phyloP scores from a whole-genome alignment of 305 asterid genomes.

The Ajuga reptans region DNA sequence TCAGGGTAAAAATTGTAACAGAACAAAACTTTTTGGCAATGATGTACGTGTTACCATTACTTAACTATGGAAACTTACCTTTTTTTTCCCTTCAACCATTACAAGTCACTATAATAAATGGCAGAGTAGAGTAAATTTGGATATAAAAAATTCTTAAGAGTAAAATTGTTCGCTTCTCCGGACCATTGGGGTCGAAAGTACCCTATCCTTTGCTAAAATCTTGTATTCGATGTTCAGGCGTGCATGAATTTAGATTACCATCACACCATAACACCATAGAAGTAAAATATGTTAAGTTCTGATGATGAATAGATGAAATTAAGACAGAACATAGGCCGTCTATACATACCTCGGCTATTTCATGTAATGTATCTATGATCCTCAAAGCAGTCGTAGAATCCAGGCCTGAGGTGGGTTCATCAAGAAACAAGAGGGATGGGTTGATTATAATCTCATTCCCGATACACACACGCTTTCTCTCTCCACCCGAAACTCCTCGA shows the following conservation, averaged over 20 bases:
- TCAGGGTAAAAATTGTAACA: too few species aligned
- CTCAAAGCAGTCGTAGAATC: conserved; percentile 93
- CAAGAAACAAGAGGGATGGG: conserved; percentile 82
- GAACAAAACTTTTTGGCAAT: too few species aligned
- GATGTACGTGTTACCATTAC: too few species aligned
- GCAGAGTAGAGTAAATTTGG: too few species aligned
- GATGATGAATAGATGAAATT: neutral
- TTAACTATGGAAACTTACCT: too few species aligned
- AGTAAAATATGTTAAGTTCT: neutral
- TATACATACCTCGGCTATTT: conserved; percentile 66
- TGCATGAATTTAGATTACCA: neutral
- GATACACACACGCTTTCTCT: conserved; percentile 86
- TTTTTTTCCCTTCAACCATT: too few species aligned
- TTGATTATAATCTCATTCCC: conserved; percentile 89
- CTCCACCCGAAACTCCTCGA: conserved; percentile 96
- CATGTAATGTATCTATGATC: conserved; percentile 71
- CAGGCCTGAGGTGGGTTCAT: conserved; percentile 95
- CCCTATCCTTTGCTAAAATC: neutral
- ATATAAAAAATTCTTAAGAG: too few species aligned
- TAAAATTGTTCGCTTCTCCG: too few species aligned
- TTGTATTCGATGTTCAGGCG: neutral
- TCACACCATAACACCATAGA: neutral
- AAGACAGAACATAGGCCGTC: neutral
- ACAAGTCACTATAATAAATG: too few species aligned
- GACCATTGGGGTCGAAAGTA: too few species aligned